Percentiles rank a stretch among this genome's conserved stretches.
These are phyloP conservation scores for Solanum gandarillasii DNA, from an alignment of 257 asterid genomes.

Conservation along the genomic window DNA sequence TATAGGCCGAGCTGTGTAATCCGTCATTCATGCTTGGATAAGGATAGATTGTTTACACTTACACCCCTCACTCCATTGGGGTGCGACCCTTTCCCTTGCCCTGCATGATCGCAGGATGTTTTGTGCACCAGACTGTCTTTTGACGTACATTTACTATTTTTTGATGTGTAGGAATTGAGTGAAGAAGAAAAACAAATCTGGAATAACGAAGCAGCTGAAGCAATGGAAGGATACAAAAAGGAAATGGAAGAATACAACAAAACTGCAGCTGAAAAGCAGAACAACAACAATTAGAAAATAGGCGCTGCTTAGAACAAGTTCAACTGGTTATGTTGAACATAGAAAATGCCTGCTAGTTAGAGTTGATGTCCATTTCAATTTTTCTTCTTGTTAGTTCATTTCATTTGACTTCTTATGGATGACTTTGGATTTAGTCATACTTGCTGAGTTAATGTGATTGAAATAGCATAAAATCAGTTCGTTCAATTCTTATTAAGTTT, in stretches of 20 bases:
- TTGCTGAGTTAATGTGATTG: not conserved
- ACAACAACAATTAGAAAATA: not conserved
- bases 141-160: not conserved
- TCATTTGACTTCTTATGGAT: not conserved
- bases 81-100: not conserved
- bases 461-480: no score
- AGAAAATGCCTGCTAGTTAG: not conserved
- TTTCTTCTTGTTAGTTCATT: not conserved
- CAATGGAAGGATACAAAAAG: slow-evolving; percentile 72
- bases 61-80: not conserved
- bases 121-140: not conserved
- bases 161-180: slow-evolving; percentile 37
- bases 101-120: not conserved
- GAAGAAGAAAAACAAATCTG: slow-evolving; percentile 63
- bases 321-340: slow-evolving; percentile 56
- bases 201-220: slow-evolving; percentile 61
- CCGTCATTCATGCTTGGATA: not conserved
- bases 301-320: slow-evolving; percentile 13
- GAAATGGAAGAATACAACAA: slow-evolving; percentile 69
- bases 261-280: slow-evolving; percentile 31
- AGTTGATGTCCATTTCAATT: not conserved
- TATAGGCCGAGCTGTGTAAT: not conserved
- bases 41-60: not conserved
- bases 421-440: not conserved
- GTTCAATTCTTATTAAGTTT: no score